These are phyloP conservation scores for Rhizopogon rudus DNA, from an alignment of 768 basidiomycete genomes.

Conservation along the genomic window DNA sequence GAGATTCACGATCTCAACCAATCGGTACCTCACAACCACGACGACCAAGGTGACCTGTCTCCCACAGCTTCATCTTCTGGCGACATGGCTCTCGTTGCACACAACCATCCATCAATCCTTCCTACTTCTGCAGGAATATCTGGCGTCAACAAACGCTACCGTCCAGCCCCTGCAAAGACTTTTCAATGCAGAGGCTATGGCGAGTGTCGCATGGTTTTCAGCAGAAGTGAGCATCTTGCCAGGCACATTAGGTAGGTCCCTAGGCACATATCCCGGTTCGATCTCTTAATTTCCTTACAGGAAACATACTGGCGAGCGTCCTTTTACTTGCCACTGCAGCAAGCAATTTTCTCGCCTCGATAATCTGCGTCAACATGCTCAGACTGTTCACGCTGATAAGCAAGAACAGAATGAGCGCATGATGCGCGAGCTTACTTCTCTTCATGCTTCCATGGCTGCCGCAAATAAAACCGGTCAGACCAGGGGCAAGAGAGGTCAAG, in stretches of 20 bases:
- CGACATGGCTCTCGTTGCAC: constrained; percentile 31
- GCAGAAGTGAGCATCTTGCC: constrained; percentile 91
- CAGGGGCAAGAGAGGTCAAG: constrained; percentile 35
- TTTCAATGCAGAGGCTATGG: constrained; percentile 95
- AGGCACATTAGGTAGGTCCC: constrained; percentile 83
- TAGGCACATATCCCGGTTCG: constrained; percentile 17
- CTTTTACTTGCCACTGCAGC: constrained; percentile 92
- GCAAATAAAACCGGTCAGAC: constrained; percentile 35
- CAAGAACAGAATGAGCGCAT: constrained; percentile 82
- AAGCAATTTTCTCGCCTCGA: constrained; percentile 96
- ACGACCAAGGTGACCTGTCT: constrained; percentile 3
- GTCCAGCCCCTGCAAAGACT: constrained; percentile 85
- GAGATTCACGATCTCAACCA: constrained; percentile 5
- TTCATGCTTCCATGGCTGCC: constrained; percentile 78
- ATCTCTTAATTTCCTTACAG: constrained; percentile 40
- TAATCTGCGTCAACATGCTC: constrained; percentile 94
- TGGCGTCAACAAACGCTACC: constrained; percentile 57
- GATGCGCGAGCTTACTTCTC: constrained; percentile 84
- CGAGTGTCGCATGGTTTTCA: constrained; percentile 96
- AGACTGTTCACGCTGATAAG: constrained; percentile 96
- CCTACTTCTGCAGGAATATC: constrained; percentile 9
- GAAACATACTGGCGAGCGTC: constrained; percentile 97
- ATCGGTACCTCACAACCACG: constrained; percentile 1
- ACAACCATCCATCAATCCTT: constrained; percentile 15
- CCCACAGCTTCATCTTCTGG: constrained; percentile 3